Base-by-base conservation (phyloP, 257 asterid genomes). In the Fraxinus quadrangulata region DNA sequence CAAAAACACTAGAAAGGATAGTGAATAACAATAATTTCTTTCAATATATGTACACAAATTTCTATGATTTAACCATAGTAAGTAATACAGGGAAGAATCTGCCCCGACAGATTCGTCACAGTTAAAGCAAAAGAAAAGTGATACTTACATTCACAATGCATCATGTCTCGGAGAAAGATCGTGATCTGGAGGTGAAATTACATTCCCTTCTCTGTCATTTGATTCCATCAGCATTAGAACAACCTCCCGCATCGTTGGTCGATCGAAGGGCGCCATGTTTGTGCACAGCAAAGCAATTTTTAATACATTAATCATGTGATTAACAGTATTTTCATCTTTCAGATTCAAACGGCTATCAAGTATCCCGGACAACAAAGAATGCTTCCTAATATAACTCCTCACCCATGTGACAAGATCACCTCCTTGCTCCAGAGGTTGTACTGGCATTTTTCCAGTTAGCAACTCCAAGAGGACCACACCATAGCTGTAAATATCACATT, bases 231-330 rank as follows among this genome's bases (percentile, higher is more conserved):
- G 89, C 97, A 94, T 92, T 7, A 86, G 69, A 75, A 90, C 98
- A 28, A 94, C 97, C 77, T 91, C 96, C 79, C 97, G 81, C 97
- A 92, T 94, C 7, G 97, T 83, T 56, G 98, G 98, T 11, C 98
- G 92, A 30, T 91, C 94, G 5, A 39, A 80, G 0, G 98, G 98
- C 30, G 90, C 74, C 94, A 84, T 85, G 71, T 90, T 86, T 1
- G 98, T 88, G 92, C 98, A 94, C 78, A 91, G 42, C 63, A 94
- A 86, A 19, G 97, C 98, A 42, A 94, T 82, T 84, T 91, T 92
- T 2, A 92, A 76, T 9, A 94, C 95, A 5, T 82, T 86, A 36
- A 91, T 85, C 98, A 92, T 92, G 86, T 94, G 98, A 56, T 67
- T 85, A 28, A 88, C 87, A 3, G 87, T 85, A 31, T 1, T 72